Evolutionary conservation across 345 rosid genomes (phyloP).

Genomic region (Laguncularia racemosa): DNA sequence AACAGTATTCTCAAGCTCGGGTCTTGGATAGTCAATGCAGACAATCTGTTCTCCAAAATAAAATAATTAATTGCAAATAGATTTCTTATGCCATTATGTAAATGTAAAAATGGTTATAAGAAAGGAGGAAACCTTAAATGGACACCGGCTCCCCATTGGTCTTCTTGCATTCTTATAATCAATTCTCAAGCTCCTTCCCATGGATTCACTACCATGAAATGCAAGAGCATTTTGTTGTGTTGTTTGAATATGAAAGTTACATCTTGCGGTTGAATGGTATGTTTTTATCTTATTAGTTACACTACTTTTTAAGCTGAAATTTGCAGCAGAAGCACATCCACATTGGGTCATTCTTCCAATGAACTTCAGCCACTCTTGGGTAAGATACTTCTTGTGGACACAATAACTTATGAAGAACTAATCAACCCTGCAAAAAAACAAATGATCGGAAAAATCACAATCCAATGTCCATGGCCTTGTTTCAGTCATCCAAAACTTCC

Average conservation of each 20-base stretch:
- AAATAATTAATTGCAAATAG: not conserved
- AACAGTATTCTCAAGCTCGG: conserved; percentile 65
- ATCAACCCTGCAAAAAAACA: too few species aligned
- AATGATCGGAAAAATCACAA: too few species aligned
- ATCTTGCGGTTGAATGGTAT: not conserved
- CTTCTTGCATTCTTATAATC: conserved; percentile 21
- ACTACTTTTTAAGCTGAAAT: conserved; percentile 25
- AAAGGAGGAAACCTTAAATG: conserved; percentile 40
- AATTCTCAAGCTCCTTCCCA: conserved; percentile 37
- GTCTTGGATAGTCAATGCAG: conserved; percentile 81
- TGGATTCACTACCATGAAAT: conserved; percentile 33
- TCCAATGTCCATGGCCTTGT: too few species aligned
- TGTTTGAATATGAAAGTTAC: not conserved
- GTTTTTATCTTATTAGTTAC: not conserved
- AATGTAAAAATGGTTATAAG: not conserved
- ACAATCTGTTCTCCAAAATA: conserved; percentile 37
- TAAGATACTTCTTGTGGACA: too few species aligned
- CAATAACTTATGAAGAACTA: too few species aligned
- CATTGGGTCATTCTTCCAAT: conserved; percentile 28
- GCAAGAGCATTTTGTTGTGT: conserved; percentile 15
- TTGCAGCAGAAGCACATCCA: conserved; percentile 50
- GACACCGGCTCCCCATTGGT: conserved; percentile 23
- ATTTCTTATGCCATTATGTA: not conserved
- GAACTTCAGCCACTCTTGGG: too few species aligned
- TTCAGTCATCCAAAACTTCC: too few species aligned